Conservation (phyloP, 257 asterid species). For the Solanum bulbocastanum region DNA sequence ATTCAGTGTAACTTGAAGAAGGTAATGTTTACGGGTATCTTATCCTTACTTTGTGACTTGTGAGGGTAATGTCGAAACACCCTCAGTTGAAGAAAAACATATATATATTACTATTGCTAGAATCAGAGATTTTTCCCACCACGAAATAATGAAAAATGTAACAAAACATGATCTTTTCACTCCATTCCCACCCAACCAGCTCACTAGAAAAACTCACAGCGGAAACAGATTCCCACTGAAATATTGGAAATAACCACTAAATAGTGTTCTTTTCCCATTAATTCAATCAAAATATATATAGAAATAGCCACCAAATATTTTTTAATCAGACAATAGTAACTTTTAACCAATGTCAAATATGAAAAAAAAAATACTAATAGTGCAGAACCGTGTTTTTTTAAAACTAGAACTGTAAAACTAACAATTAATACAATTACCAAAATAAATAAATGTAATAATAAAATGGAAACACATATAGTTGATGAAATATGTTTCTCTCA, state of each 20-base stretch:
- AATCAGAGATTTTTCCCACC: accelerated
- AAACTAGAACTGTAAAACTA: neutral
- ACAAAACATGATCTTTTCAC: neutral
- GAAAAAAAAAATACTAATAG: neutral
- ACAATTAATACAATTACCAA: neutral
- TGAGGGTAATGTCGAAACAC: neutral
- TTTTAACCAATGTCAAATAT: neutral
- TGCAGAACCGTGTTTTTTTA: neutral
- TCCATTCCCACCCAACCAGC: neutral
- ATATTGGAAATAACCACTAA: neutral
- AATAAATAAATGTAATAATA: neutral
- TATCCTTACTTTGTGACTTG: neutral
- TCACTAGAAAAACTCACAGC: neutral
- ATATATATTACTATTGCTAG: neutral
- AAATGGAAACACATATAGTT: neutral
- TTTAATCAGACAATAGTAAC: neutral
- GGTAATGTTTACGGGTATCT: too few species aligned
- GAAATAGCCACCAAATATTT: neutral
- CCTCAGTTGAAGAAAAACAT: neutral
- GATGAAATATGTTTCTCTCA: neutral
- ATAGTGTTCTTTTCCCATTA: accelerated
- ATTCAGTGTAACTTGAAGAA: neutral
- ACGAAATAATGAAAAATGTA: neutral
- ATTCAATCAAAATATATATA: neutral
- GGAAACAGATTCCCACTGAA: too few species aligned